Evolutionary conservation across 257 asterid species (phyloP).

Genomic region (Ocimum tenuiflorum): DNA sequence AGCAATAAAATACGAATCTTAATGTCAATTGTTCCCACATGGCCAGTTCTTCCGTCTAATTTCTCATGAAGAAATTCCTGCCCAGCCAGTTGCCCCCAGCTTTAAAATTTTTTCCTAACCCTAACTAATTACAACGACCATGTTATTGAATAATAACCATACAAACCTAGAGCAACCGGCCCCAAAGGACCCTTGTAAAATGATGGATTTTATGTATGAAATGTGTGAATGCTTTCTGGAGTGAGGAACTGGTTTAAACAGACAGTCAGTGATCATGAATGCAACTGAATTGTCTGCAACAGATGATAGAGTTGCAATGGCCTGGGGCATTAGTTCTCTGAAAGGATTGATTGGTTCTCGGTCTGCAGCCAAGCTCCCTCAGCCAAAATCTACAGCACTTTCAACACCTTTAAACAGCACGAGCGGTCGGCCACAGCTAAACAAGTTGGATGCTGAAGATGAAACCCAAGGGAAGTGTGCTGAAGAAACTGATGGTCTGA

Average conservation of each 20-base stretch:
- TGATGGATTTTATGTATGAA: slow-evolving; percentile 49
- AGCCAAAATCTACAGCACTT: slow-evolving; percentile 16
- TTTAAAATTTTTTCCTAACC: too few relatives aligned
- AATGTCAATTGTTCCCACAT: too few relatives aligned
- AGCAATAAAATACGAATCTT: too few relatives aligned
- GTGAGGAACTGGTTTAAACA: slow-evolving; percentile 34
- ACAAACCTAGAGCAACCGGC: too few relatives aligned
- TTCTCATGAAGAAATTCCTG: too few relatives aligned
- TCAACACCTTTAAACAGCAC: slow-evolving; percentile 31
- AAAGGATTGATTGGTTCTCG: slow-evolving; percentile 25
- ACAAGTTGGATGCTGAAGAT: too few relatives aligned
- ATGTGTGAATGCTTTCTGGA: slow-evolving; percentile 45
- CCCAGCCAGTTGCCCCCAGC: too few relatives aligned
- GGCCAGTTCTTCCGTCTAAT: too few relatives aligned
- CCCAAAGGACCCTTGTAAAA: not conserved
- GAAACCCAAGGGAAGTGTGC: too few relatives aligned
- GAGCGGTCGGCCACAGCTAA: slow-evolving; percentile 17
- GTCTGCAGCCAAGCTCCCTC: slow-evolving; percentile 25
- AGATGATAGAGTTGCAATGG: slow-evolving; percentile 9
- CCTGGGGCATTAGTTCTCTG: slow-evolving; percentile 15
- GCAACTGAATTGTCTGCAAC: slow-evolving; percentile 3
- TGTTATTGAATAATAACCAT: too few relatives aligned
- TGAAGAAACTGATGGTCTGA: slow-evolving; percentile 30
- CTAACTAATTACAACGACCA: too few relatives aligned
- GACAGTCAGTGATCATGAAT: slow-evolving; percentile 20